Conservation (phyloP, 2,329 filamentous ascomycete species). For the Penicillium expansum region DNA sequence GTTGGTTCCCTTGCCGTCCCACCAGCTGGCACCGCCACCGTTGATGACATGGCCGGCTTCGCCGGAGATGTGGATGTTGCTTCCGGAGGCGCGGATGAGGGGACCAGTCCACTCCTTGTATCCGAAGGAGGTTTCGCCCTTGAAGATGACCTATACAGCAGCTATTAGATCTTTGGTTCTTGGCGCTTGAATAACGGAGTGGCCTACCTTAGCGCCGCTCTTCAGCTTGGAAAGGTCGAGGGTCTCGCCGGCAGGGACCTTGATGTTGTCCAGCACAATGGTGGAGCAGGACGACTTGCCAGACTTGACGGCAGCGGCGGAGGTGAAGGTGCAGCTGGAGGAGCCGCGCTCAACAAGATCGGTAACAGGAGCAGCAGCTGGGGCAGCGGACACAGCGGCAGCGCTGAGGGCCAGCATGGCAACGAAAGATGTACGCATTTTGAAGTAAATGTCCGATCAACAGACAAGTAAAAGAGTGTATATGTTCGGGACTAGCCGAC, state of each 20-base stretch:
- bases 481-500: background rate
- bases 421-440: slow-evolving; percentile 20
- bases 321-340: slow-evolving; percentile 54
- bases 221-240: slow-evolving; percentile 57
- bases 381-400: slow-evolving; percentile 23
- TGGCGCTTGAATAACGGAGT: background rate
- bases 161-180: background rate
- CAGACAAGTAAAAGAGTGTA: slow-evolving; percentile 18
- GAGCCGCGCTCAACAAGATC: slow-evolving; percentile 27
- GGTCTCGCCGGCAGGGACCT: slow-evolving; percentile 57
- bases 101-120: slow-evolving; percentile 65
- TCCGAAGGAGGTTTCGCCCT: slow-evolving; percentile 63
- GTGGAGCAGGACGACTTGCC: slow-evolving; percentile 53
- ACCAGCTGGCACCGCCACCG: slow-evolving; percentile 57
- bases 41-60: slow-evolving; percentile 54
- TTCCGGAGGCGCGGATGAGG: slow-evolving; percentile 60
- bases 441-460: slow-evolving; percentile 22
- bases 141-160: slow-evolving; percentile 54
- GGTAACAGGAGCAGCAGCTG: slow-evolving; percentile 26
- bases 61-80: slow-evolving; percentile 51
- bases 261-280: slow-evolving; percentile 54
- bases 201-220: slow-evolving; percentile 47
- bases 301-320: slow-evolving; percentile 48
- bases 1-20: slow-evolving; percentile 60
- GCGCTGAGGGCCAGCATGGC: slow-evolving; percentile 22